Conservation (phyloP, 495 filamentous ascomycete genomes). For the Pseudomonodictys pantanalensis region DNA sequence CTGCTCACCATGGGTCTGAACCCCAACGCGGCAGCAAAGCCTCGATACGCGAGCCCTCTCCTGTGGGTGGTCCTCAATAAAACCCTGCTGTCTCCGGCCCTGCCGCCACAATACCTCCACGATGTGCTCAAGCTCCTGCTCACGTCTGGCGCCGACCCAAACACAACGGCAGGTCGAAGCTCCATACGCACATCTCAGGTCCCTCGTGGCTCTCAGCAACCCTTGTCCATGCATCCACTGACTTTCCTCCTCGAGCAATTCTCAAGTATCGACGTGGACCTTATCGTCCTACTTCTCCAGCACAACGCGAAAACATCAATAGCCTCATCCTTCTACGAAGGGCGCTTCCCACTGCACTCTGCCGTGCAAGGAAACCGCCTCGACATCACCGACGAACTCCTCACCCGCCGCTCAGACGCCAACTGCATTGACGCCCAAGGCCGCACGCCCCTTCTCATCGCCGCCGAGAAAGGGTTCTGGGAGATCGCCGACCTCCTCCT, state of each 20-base stretch:
- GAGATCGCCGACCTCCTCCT: conserved; percentile 19
- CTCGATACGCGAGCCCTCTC: neutral
- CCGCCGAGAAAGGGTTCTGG: conserved; percentile 19
- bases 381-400: conserved; percentile 17
- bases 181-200: neutral
- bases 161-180: neutral
- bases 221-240: conserved; percentile 10
- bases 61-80: conserved; percentile 24
- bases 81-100: neutral
- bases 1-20: conserved; percentile 22
- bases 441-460: conserved; percentile 14
- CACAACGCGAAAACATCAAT: conserved; percentile 6
- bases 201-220: neutral
- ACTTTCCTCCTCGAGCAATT: conserved; percentile 22
- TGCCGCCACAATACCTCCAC: conserved; percentile 6
- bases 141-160: conserved; percentile 6
- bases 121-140: conserved; percentile 13
- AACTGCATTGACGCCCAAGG: neutral
- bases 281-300: conserved; percentile 21
- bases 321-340: conserved; percentile 11
- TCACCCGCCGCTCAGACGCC: neutral
- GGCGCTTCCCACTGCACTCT: conserved; percentile 24
- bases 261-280: conserved; percentile 17
- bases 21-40: conserved; percentile 1
- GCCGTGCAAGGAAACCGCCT: conserved; percentile 25